Conservation (phyloP, 306 rosid species). For the Sphenostylis stenocarpa region DNA sequence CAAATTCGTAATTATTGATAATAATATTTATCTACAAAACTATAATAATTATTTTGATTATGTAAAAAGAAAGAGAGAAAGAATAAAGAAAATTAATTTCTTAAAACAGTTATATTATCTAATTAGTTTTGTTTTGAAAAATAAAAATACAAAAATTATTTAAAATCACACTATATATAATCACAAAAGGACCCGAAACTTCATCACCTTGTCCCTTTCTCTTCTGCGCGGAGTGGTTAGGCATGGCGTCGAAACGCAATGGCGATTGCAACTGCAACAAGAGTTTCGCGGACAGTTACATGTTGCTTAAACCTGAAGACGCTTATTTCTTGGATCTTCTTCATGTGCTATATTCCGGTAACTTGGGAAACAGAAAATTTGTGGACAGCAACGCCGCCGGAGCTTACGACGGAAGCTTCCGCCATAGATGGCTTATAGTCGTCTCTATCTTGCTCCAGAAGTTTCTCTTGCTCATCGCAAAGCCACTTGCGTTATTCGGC, state of each 20-base stretch:
- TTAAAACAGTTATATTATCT: too few relatives aligned
- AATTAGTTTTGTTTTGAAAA: too few relatives aligned
- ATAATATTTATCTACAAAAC: too few relatives aligned
- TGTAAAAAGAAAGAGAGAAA: too few relatives aligned
- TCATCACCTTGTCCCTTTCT: background rate
- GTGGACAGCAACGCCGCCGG: conserved; percentile 37
- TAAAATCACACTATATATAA: too few relatives aligned
- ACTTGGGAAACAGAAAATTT: conserved; percentile 40
- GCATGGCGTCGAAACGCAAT: background rate
- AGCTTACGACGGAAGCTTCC: conserved; percentile 36
- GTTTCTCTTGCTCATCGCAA: conserved; percentile 29
- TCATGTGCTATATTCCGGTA: conserved; percentile 40
- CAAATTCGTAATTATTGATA: too few relatives aligned
- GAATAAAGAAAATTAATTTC: too few relatives aligned
- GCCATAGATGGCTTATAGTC: conserved; percentile 54
- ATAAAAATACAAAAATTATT: too few relatives aligned
- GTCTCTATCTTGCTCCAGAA: conserved; percentile 59
- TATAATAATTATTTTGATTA: too few relatives aligned
- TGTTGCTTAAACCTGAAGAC: conserved; percentile 61
- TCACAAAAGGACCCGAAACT: background rate
- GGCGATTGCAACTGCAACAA: conserved; percentile 36
- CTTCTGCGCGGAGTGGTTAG: background rate
- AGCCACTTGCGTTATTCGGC: conserved; percentile 47
- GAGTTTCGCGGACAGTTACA: conserved; percentile 45
- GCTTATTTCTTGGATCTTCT: conserved; percentile 55